These are phyloP conservation scores for Rubroshorea leprosula DNA, from an alignment of 345 rosid species.

Conservation along the genomic window DNA sequence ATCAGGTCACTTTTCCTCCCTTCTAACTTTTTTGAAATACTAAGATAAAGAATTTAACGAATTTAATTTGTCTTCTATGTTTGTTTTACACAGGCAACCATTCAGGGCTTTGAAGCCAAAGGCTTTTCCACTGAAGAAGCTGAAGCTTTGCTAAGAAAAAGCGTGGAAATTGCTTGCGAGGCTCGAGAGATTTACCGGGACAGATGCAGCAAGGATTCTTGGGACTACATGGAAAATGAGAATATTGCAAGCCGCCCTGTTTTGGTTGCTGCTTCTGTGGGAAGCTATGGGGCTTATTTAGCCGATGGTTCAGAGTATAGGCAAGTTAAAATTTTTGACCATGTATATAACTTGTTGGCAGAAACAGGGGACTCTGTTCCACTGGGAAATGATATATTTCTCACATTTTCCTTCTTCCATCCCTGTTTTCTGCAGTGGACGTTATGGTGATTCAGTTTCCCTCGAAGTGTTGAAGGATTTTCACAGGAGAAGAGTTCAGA, in stretches of 20 bases:
- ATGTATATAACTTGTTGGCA: no score
- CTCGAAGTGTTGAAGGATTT: constrained; percentile 65
- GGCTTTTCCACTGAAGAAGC: constrained; percentile 63
- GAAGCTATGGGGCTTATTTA: constrained; percentile 93
- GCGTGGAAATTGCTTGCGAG: constrained; percentile 79
- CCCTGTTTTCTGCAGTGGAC: constrained; percentile 40
- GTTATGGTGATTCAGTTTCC: constrained; percentile 57
- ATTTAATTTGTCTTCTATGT: not conserved
- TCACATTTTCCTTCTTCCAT: not conserved
- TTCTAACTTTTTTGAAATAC: no score
- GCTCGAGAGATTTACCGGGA: constrained; percentile 63
- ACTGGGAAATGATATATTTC: no score
- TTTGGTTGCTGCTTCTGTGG: constrained; percentile 80
- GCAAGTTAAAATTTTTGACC: constrained; percentile 16
- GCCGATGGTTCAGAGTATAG: constrained; percentile 95
- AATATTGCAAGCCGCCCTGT: constrained; percentile 38
- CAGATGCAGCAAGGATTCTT: constrained; percentile 45
- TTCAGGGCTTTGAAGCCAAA: constrained; percentile 88
- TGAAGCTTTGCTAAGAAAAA: constrained; percentile 52
- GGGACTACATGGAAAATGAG: constrained; percentile 38
- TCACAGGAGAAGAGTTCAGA: constrained; percentile 75
- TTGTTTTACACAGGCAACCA: constrained; percentile 58
- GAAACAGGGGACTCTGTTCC: no score
- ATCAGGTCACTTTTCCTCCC: no score
- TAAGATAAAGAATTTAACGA: no score